Conservation (phyloP, 306 rosid species). For the Prinsepia uniflora region DNA sequence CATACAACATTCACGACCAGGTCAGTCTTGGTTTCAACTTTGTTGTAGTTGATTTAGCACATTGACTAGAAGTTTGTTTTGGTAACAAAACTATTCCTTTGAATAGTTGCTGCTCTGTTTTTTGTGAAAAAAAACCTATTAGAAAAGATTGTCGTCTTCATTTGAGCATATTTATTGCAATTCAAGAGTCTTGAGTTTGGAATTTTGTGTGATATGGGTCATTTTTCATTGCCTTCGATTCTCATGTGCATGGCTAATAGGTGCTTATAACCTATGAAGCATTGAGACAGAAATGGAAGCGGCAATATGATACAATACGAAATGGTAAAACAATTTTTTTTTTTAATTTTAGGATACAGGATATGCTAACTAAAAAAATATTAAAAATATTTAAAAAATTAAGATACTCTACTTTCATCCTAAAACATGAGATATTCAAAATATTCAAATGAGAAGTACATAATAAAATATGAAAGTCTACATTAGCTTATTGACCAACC, state of each 20-base stretch:
- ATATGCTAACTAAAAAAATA: too few relatives aligned
- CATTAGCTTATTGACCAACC: too few relatives aligned
- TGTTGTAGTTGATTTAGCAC: neutral
- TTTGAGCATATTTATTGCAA: neutral
- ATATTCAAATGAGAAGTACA: too few relatives aligned
- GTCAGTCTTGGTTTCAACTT: constrained; percentile 40
- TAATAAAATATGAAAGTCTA: too few relatives aligned
- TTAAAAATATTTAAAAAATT: too few relatives aligned
- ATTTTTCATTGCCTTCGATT: neutral
- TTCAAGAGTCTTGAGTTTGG: neutral
- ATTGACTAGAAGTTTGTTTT: neutral
- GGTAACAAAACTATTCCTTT: neutral
- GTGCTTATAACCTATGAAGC: neutral
- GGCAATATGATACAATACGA: too few relatives aligned
- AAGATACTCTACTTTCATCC: too few relatives aligned
- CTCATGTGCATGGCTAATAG: neutral
- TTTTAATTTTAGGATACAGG: too few relatives aligned
- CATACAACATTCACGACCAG: constrained; percentile 66
- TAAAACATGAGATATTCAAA: too few relatives aligned
- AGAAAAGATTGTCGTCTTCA: neutral
- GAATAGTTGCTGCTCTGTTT: neutral
- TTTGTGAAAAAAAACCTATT: neutral
- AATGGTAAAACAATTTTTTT: too few relatives aligned
- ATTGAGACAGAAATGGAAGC: too few relatives aligned
- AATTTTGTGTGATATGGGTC: too few relatives aligned